Conservation (phyloP, 352 stramenopile genomes). For the Halophytophthora polymorphica region DNA sequence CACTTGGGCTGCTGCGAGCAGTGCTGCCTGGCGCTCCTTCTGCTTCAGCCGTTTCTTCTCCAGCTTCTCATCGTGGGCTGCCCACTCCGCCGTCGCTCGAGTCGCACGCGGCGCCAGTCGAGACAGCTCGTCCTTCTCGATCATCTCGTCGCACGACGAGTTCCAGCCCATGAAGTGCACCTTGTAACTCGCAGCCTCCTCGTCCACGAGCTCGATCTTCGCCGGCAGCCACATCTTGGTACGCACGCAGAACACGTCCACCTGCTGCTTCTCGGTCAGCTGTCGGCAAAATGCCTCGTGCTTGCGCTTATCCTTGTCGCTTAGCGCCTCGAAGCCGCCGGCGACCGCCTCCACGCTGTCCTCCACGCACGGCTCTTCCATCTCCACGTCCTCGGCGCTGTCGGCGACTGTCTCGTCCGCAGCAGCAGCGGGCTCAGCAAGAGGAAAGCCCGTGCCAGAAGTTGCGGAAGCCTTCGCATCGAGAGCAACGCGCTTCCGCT, state of each 20-base stretch:
- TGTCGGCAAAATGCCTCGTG: constrained; percentile 30
- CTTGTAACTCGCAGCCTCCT: constrained; percentile 15
- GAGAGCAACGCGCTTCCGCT: constrained; percentile 22
- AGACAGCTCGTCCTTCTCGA: constrained; percentile 21
- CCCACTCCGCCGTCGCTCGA: constrained; percentile 38
- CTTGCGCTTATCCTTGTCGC: constrained; percentile 15
- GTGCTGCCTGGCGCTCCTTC: constrained; percentile 19
- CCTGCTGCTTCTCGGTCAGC: constrained; percentile 33
- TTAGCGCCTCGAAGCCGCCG: constrained; percentile 9
- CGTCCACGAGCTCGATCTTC: constrained; percentile 40
- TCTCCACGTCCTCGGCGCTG: constrained; percentile 34
- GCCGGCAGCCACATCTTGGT: constrained; percentile 58
- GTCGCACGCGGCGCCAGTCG: constrained; percentile 42
- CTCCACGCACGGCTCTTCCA: constrained; percentile 18
- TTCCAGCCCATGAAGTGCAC: constrained; percentile 76
- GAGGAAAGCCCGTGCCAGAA: too few relatives aligned
- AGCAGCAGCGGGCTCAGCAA: constrained; percentile 6
- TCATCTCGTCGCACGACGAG: constrained; percentile 49
- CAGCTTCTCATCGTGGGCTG: constrained; percentile 36
- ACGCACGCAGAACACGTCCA: constrained; percentile 57
- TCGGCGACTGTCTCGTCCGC: constrained; percentile 27
- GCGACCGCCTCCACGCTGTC: constrained; percentile 11
- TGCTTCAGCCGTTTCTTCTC: constrained; percentile 32
- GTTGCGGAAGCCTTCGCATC: constrained; percentile 2
- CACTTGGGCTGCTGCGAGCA: neutral